A percentile compares a stretch with the other conserved stretches of the same genome.
phyloP scores from a whole-genome alignment of 257 asterid genomes.

The Fraxinus pennsylvanica region DNA sequence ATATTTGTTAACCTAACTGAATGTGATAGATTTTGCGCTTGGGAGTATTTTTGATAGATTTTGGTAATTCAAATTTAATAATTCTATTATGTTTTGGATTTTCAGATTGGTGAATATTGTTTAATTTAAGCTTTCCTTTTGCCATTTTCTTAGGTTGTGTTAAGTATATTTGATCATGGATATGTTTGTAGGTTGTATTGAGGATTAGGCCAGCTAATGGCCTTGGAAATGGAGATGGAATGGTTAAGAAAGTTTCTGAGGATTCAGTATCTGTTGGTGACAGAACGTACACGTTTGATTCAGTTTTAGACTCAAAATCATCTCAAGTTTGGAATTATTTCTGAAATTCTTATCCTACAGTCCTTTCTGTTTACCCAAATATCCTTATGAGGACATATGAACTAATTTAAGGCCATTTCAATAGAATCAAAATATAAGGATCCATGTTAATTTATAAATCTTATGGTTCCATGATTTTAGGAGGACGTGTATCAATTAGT shows the following conservation, averaged over 20 bases:
- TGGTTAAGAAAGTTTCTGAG: slow-evolving; percentile 59
- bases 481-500: slow-evolving; percentile 69
- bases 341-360: neutral
- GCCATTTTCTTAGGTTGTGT: neutral
- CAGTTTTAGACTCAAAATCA: slow-evolving; percentile 66
- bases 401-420: neutral
- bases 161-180: slow-evolving; percentile 9
- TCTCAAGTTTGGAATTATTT: slow-evolving; percentile 60
- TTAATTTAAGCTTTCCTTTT: neutral
- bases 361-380: neutral
- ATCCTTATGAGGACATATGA: neutral
- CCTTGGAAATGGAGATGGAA: slow-evolving; percentile 45
- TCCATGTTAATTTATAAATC: neutral
- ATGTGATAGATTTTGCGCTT: neutral
- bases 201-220: slow-evolving; percentile 71
- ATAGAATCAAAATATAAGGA: neutral
- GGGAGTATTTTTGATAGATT: neutral
- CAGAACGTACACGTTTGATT: slow-evolving; percentile 63
- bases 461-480: slow-evolving; percentile 40
- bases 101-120: neutral
- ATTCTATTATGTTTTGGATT: neutral
- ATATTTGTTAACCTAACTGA: neutral
- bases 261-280: slow-evolving; percentile 60
- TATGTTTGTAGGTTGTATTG: slow-evolving; percentile 63
- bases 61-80: neutral